phyloP scores from a whole-genome alignment of 805 yeast species.

The Isabelozyma heimii region DNA sequence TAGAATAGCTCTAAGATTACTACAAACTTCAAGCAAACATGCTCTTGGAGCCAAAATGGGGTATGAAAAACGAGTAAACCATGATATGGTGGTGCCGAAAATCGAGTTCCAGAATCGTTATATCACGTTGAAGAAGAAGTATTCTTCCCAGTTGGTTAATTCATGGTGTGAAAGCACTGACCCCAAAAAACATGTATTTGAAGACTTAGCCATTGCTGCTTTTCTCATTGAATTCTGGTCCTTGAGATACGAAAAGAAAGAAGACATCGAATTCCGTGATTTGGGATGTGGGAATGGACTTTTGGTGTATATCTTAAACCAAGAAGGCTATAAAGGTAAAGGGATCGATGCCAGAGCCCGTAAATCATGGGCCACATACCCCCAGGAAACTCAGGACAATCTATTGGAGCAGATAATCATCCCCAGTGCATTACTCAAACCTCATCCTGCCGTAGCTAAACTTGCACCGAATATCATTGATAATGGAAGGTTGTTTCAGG shows the following conservation, averaged over 20 bases:
- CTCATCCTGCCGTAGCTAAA: constrained; percentile 60
- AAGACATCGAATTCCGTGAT: constrained; percentile 72
- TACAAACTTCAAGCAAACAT: constrained; percentile 80
- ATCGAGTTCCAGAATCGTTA: constrained; percentile 81
- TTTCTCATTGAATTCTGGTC: constrained; percentile 86
- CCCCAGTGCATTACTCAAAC: constrained; percentile 70
- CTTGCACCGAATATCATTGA: constrained; percentile 54
- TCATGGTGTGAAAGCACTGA: constrained; percentile 94
- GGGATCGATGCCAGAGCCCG: constrained; percentile 91
- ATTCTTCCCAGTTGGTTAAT: constrained; percentile 70
- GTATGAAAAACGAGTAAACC: constrained; percentile 83
- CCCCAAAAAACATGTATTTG: constrained; percentile 93
- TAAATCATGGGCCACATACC: constrained; percentile 82
- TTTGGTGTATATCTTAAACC: constrained; percentile 65
- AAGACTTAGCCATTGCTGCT: constrained; percentile 94
- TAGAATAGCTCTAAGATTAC: constrained; percentile 76
- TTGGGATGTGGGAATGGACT: constrained; percentile 95
- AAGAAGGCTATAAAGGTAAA: constrained; percentile 78
- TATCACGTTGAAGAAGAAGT: constrained; percentile 74
- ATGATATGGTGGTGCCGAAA: constrained; percentile 81
- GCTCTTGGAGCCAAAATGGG: constrained; percentile 82
- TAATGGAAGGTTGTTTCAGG: constrained; percentile 61
- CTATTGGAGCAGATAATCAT: constrained; percentile 76
- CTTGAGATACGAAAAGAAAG: constrained; percentile 30
- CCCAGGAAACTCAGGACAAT: constrained; percentile 54